Evolutionary conservation across 2,329 filamentous ascomycete species (phyloP).

Genomic region (Penicillium digitatum): DNA sequence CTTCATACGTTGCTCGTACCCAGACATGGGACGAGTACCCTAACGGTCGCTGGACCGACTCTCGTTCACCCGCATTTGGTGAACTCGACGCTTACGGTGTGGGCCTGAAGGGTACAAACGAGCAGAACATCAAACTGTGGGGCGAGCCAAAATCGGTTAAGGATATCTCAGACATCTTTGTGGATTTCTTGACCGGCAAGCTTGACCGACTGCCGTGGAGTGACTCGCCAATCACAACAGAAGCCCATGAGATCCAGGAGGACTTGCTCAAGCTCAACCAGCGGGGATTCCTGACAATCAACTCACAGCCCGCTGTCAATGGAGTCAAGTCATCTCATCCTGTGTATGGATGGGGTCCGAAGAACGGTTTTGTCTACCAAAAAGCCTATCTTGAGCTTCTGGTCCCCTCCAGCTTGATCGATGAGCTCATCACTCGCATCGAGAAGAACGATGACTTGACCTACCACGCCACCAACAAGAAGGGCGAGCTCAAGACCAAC

Average conservation of each 20-base stretch:
- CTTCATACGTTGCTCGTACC: slow-evolving; percentile 90
- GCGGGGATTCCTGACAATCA: slow-evolving; percentile 87
- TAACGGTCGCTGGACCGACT: slow-evolving; percentile 97
- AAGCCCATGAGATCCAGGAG: slow-evolving; percentile 72
- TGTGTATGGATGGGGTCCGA: slow-evolving; percentile 88
- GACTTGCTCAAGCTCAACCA: slow-evolving; percentile 78
- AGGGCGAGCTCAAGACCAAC: slow-evolving; percentile 78
- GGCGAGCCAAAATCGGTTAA: slow-evolving; percentile 74
- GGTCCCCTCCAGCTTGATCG: slow-evolving; percentile 73
- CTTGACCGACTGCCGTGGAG: slow-evolving; percentile 89
- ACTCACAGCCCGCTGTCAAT: slow-evolving; percentile 93
- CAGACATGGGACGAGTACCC: slow-evolving; percentile 99
- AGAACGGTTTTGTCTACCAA: slow-evolving; percentile 95
- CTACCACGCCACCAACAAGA: slow-evolving; percentile 88
- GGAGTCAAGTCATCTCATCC: slow-evolving; percentile 83
- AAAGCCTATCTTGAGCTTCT: slow-evolving; percentile 95
- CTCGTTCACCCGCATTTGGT: slow-evolving; percentile 90
- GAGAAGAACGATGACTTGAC: slow-evolving; percentile 76
- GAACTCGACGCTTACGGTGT: slow-evolving; percentile 93
- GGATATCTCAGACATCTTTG: slow-evolving; percentile 79
- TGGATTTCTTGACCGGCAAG: slow-evolving; percentile 76
- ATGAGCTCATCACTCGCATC: slow-evolving; percentile 72
- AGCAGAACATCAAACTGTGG: slow-evolving; percentile 94
- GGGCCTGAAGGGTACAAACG: slow-evolving; percentile 88
- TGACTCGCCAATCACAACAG: slow-evolving; percentile 76